These are phyloP conservation scores for Craspedostauros australis DNA, from an alignment of 108 stramenopile species.

Conservation along the genomic window DNA sequence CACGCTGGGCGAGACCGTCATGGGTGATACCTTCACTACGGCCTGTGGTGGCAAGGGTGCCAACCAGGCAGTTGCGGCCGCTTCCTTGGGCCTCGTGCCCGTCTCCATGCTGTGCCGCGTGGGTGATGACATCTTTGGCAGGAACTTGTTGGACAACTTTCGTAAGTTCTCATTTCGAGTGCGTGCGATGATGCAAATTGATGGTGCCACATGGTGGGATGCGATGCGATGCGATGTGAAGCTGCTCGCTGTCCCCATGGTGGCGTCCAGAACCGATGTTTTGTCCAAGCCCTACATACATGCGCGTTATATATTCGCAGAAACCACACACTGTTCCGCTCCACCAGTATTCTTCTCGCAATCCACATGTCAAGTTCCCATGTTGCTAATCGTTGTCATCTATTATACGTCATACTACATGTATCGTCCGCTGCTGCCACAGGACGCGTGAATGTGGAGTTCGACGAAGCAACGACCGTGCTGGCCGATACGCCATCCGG, in stretches of 20 bases:
- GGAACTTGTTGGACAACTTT: slow-evolving; percentile 40
- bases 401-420: too few species aligned
- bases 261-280: too few species aligned
- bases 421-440: neutral
- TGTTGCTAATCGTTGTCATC: too few species aligned
- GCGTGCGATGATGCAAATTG: neutral
- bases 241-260: too few species aligned
- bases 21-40: slow-evolving; percentile 64
- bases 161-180: slow-evolving; percentile 7
- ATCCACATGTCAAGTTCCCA: too few species aligned
- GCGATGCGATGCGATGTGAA: too few species aligned
- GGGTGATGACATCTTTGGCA: slow-evolving; percentile 65
- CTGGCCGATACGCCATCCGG: slow-evolving; percentile 39
- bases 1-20: slow-evolving; percentile 74
- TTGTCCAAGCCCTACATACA: too few species aligned
- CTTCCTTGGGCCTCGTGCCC: slow-evolving; percentile 46
- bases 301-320: neutral
- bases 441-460: slow-evolving; percentile 23
- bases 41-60: slow-evolving; percentile 88
- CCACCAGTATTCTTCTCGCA: too few species aligned
- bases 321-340: neutral
- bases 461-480: slow-evolving; percentile 23
- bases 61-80: slow-evolving; percentile 88
- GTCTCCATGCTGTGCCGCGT: slow-evolving; percentile 78
- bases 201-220: too few species aligned